Evolutionary conservation across 2,329 filamentous ascomycete genomes (phyloP), one percentile per base, ranked within the genome.

Genomic region (Aspergillus tamarii): DNA sequence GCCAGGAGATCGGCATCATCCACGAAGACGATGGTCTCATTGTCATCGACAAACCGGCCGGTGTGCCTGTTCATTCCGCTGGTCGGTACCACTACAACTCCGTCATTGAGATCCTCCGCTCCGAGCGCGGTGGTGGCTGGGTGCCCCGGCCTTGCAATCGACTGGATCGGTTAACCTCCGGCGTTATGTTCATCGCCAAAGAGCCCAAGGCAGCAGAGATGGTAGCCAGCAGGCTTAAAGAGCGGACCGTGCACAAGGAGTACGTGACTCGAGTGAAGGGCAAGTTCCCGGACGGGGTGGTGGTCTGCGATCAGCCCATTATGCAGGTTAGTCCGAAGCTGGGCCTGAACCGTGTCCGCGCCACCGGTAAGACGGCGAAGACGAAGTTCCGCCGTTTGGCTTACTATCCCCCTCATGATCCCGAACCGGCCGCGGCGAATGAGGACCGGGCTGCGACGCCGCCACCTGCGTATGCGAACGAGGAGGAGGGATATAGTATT

Each of bases 121-220:
- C 91, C 2, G 91, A 97, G 74, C 80, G 87, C 43, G 83, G 84
- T 34, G 79, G 83, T 60, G 77, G 80, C 14, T 90, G 84, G 77
- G 84, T 88, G 63, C 88, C 88, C 0, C 77, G 88, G 61, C 88
- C 95, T 0, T 98, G 94, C 81, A 97, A 99, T 74, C 85, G 95
- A n/a, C 87, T 99, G 32, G 95, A 99, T 76, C 85, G 95, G 59
- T 82, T 99, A 71, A 99, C 95, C 0, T 97, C 93, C 71, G 95
- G 95, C 56, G 91, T 99, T 75, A 98, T 99, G 94, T 99, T 99
- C 77, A 89, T 99, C 70, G 95, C 91, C 32, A 99, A 99, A 80
- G 89, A 92, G 67, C 84, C 89, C 43, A 87, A 88, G 72, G 92
- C 91, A 0, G 94, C 95, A 0, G 92, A 94, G 67, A 84, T 84